Percentiles rank a stretch among this genome's conserved stretches.
These are phyloP conservation scores for Russula earlei DNA, from an alignment of 768 basidiomycete genomes.

Conservation along the genomic window DNA sequence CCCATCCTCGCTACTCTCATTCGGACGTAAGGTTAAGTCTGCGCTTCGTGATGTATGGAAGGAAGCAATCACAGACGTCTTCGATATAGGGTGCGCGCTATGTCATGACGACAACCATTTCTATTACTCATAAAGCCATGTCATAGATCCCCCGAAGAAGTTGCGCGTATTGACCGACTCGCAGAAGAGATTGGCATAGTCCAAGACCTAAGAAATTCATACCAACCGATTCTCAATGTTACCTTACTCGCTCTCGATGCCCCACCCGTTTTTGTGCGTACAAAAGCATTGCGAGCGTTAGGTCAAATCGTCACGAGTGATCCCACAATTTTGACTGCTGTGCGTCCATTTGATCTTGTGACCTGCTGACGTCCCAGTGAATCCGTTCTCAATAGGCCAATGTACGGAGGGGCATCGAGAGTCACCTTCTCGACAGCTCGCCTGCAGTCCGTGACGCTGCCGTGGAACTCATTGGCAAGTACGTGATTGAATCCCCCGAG, in stretches of 20 bases:
- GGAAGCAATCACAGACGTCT: conserved; percentile 58
- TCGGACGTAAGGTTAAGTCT: conserved; percentile 49
- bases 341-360: conserved; percentile 29
- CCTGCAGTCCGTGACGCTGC: conserved; percentile 95
- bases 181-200: conserved; percentile 70
- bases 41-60: conserved; percentile 71
- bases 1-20: conserved; percentile 31
- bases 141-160: conserved; percentile 62
- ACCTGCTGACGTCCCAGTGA: background rate
- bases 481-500: conserved; percentile 81
- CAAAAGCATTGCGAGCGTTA: conserved; percentile 85
- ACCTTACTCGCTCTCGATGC: conserved; percentile 76
- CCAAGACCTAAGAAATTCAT: conserved; percentile 68
- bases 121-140: background rate
- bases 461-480: conserved; percentile 95
- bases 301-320: conserved; percentile 88
- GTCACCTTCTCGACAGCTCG: conserved; percentile 83
- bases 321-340: conserved; percentile 66
- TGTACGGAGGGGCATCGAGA: conserved; percentile 81
- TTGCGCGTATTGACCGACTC: conserved; percentile 52
- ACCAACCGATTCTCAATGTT: conserved; percentile 73
- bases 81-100: conserved; percentile 62
- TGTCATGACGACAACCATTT: background rate
- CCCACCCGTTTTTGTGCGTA: conserved; percentile 83
- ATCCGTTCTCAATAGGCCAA: conserved; percentile 40